Evolutionary conservation across 148 eudicot genomes (phyloP).

Genomic region (Gaultheria prostrata): DNA sequence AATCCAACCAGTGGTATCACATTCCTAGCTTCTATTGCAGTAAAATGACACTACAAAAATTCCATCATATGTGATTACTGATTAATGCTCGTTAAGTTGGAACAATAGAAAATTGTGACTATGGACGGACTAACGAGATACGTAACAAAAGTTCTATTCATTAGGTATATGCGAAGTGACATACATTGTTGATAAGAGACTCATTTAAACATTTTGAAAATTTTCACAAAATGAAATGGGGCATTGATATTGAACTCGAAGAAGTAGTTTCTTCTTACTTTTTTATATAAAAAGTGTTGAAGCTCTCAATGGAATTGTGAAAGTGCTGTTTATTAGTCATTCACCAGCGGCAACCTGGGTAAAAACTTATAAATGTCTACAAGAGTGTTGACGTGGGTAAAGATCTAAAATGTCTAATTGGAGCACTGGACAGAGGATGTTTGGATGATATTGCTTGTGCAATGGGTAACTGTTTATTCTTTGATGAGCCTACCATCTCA

Average conservation of each 20-base stretch:
- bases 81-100: background rate
- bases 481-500: background rate
- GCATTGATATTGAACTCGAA: background rate
- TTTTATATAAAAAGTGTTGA: background rate
- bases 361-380: background rate
- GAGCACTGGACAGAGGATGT: background rate
- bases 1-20: background rate
- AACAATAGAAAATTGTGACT: background rate
- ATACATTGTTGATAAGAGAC: background rate
- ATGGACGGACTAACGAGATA: background rate
- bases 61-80: background rate
- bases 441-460: background rate
- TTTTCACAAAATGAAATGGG: background rate
- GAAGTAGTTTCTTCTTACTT: background rate
- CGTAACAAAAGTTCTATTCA: background rate
- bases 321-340: too few relatives aligned
- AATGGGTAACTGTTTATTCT: background rate
- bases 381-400: background rate
- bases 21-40: background rate
- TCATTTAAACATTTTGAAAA: background rate
- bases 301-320: background rate
- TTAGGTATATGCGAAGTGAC: background rate
- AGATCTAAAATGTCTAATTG: background rate
- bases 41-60: background rate
- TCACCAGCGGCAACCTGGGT: background rate